Evolutionary conservation across 371 early-diverging fungal species (phyloP), one percentile per base, ranked within the genome.

Genomic region (Mortierella sp.): DNA sequence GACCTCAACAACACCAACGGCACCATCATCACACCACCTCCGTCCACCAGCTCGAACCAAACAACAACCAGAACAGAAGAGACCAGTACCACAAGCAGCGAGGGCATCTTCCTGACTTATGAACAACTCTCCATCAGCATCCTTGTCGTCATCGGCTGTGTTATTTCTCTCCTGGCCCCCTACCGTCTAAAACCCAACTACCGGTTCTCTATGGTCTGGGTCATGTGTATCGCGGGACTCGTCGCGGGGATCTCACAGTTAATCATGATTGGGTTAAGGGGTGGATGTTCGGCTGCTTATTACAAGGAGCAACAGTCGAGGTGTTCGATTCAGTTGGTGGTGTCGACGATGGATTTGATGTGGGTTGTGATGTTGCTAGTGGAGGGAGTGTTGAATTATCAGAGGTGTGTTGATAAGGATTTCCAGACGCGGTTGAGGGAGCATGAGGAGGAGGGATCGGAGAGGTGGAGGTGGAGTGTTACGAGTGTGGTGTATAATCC

Each of bases 371-470:
- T 68, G 68, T 41, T 68, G 43, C 8, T 68, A 3, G 6, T 21
- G 21, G 68, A 68, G 5, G 68, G 68, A 2, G 43, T 24, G 3
- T 21, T 68, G 8, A 68, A 21, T 68, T 68, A 68, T 21, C 68
- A 68, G 41, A 68, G 68, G 24, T 41, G 68, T 38, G 24, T 41
- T 10, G 43, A 68, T 41, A 68, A 68, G 11, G 68, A 68, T 21
- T 68, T 24, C 21, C 68, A 38, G 41, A 68, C 41, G 5, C 18
- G 68, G 41, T 4, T 68, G 41, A 68, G 68, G 24, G 68, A 68
- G 68, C 68, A 68, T 24, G 68, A 68, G 41, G 68, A 68, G 68
- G 68, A 24, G 41, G 68, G 68, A 24, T 68, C 68, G 6, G 68
- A 68, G 41, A 38, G 68, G 68, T 68, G 68, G 68, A 68, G 68